These are phyloP conservation scores for Hansenula sp. DNA, from an alignment of 1,139 yeast species.

Conservation along the genomic window DNA sequence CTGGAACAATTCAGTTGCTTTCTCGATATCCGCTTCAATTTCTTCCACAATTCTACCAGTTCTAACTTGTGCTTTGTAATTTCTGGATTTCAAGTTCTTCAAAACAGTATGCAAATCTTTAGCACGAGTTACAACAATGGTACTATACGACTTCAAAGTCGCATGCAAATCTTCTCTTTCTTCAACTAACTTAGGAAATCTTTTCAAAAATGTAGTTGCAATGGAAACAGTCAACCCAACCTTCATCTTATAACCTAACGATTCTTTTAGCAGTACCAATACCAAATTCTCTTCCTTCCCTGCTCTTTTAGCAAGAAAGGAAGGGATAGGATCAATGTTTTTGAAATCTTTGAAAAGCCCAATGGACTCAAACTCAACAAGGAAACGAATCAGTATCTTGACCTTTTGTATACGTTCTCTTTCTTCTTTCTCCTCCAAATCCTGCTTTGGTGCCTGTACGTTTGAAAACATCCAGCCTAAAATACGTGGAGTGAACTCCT, in stretches of 20 bases:
- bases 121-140: constrained; percentile 39
- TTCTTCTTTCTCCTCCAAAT: constrained; percentile 42
- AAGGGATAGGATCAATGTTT: constrained; percentile 36
- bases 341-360: constrained; percentile 49
- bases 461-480: constrained; percentile 44
- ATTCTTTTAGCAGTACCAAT: constrained; percentile 48
- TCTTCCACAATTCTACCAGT: constrained; percentile 65
- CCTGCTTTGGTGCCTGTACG: constrained; percentile 36
- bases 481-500: constrained; percentile 49
- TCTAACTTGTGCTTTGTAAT: constrained; percentile 55
- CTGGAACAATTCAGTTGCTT: constrained; percentile 35
- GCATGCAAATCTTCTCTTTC: constrained; percentile 21
- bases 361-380: constrained; percentile 61
- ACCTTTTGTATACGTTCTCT: constrained; percentile 39
- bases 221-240: constrained; percentile 44
- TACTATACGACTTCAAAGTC: constrained; percentile 38
- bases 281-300: constrained; percentile 37
- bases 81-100: constrained; percentile 34
- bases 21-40: constrained; percentile 39
- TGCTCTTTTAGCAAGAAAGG: constrained; percentile 30
- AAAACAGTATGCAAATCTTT: constrained; percentile 33
- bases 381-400: constrained; percentile 46
- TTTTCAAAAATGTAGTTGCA: constrained; percentile 48
- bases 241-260: constrained; percentile 45
- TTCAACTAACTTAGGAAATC: constrained; percentile 36